phyloP scores from a whole-genome alignment of 2,329 filamentous ascomycete genomes.

The Phialemonium atrogriseum region DNA sequence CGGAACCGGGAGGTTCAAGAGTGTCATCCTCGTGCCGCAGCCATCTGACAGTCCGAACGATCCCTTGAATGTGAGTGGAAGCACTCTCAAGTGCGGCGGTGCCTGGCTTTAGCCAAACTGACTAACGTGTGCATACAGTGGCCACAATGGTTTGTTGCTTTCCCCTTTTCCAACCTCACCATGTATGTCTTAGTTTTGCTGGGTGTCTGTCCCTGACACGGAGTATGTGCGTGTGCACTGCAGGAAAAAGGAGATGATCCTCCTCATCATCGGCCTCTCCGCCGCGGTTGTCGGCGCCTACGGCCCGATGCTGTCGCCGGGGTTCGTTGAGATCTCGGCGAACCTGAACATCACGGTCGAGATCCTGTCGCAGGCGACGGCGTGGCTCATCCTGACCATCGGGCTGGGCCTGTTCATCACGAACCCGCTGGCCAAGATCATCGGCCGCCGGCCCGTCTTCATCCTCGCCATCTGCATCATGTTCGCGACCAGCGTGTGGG shows the following conservation, averaged over 20 bases:
- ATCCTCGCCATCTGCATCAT: conserved; percentile 36
- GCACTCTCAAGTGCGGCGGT: no score
- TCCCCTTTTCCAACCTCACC: not conserved
- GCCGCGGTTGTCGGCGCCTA: conserved; percentile 41
- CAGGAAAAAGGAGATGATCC: conserved; percentile 31
- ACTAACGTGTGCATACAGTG: conserved; percentile 15
- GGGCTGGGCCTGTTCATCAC: conserved; percentile 40
- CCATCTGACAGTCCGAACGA: conserved; percentile 40
- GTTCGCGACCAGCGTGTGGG: conserved; percentile 39
- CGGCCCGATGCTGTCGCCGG: conserved; percentile 41
- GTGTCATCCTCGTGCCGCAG: conserved; percentile 33
- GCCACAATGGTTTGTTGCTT: conserved; percentile 28
- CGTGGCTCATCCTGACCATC: conserved; percentile 39
- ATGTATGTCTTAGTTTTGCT: no score
- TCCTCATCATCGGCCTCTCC: conserved; percentile 34
- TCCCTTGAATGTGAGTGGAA: conserved; percentile 32
- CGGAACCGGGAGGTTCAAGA: conserved; percentile 22
- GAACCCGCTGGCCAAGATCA: conserved; percentile 42
- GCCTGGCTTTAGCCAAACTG: no score
- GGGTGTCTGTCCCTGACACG: no score
- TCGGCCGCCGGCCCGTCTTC: conserved; percentile 41
- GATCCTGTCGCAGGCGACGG: conserved; percentile 33
- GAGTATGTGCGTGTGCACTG: no score
- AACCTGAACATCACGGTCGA: conserved; percentile 34
- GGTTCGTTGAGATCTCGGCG: conserved; percentile 35